A percentile compares a stretch with the other conserved stretches of the same genome.
Evolutionary conservation across 352 stramenopile species (phyloP).

Genomic region (Pythium apleroticum): DNA sequence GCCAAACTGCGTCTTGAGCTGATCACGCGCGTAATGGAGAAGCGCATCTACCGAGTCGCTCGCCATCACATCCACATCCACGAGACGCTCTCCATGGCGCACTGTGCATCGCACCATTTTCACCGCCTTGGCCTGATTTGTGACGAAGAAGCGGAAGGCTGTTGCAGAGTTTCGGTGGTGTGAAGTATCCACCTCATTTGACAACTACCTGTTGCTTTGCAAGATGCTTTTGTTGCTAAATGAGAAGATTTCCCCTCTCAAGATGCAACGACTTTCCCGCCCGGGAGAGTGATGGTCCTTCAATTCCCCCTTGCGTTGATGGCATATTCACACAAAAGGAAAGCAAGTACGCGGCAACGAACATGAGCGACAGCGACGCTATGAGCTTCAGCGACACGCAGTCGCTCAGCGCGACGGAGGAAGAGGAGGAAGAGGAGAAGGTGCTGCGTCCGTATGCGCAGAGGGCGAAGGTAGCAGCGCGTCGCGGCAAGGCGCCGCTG

Average conservation of each 20-base stretch:
- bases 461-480: not conserved
- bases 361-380: constrained; percentile 16
- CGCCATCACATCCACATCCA: not conserved
- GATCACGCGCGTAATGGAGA: not conserved
- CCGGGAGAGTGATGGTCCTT: constrained; percentile 14
- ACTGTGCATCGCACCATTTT: constrained; percentile 1
- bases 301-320: constrained; percentile 3
- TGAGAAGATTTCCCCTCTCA: not conserved
- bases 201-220: too few relatives aligned
- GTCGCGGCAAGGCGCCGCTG: not conserved
- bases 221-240: not conserved
- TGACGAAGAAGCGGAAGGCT: not conserved
- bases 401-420: not conserved
- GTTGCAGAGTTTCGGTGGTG: too few relatives aligned
- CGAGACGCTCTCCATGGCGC: not conserved
- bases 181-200: not conserved
- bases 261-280: not conserved
- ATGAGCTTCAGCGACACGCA: constrained; percentile 11
- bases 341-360: not conserved
- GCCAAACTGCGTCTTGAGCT: not conserved
- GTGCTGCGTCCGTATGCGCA: not conserved
- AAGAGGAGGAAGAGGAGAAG: constrained; percentile 3
- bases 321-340: not conserved
- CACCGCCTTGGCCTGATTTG: not conserved
- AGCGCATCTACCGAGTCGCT: not conserved